Conservation (phyloP, 441 rosid genomes). For the Theobroma grandiflorum region DNA sequence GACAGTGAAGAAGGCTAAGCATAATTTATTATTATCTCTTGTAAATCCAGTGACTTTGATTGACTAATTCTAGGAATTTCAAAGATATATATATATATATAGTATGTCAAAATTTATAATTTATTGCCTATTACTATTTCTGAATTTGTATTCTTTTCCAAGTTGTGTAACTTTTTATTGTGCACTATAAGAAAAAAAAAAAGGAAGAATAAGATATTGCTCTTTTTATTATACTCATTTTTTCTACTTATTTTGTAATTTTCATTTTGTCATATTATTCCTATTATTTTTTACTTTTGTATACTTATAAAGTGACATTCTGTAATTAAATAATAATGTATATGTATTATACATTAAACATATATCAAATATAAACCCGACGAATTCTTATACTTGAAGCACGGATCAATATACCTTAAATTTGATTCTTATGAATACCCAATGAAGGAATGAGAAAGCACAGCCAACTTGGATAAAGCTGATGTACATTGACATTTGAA, state of each 20-base stretch:
- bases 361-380: no score
- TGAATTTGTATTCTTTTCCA: background rate
- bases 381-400: no score
- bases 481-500: no score
- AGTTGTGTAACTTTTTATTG: background rate
- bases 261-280: no score
- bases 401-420: no score
- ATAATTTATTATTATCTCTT: constrained; percentile 19
- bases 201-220: background rate
- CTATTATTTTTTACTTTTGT: no score
- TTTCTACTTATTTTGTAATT: background rate
- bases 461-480: no score
- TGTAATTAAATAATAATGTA: no score
- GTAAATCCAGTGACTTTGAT: constrained; percentile 28
- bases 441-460: no score
- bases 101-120: background rate
- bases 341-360: no score
- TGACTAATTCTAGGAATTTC: constrained; percentile 28
- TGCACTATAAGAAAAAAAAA: background rate
- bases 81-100: constrained; percentile 14
- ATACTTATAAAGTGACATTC: no score
- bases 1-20: background rate
- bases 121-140: background rate
- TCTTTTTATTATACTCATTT: background rate
- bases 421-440: no score